Conservation (phyloP, 768 basidiomycete genomes). For the Lactarius vividus region DNA sequence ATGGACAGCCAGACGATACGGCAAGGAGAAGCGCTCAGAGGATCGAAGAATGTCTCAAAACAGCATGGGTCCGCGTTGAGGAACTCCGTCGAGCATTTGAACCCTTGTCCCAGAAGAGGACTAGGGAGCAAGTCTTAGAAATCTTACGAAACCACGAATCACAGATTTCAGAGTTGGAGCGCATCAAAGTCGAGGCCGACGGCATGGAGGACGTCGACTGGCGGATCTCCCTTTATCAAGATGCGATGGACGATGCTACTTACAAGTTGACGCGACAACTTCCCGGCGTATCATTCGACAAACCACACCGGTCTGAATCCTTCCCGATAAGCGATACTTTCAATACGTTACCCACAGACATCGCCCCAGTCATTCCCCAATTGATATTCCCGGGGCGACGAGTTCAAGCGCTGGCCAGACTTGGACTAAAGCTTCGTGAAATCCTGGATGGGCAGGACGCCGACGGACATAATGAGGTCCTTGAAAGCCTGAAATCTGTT, state of each 20-base stretch:
- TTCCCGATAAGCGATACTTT: not conserved
- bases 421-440: not conserved
- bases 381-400: not conserved
- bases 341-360: not conserved
- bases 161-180: slow-evolving; percentile 7
- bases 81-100: slow-evolving; percentile 6
- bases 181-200: not conserved
- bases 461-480: not conserved
- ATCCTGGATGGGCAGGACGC: not conserved
- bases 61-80: not conserved
- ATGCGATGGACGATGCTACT: not conserved
- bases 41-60: slow-evolving; percentile 1
- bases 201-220: not conserved
- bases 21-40: not conserved
- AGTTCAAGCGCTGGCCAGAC: not conserved
- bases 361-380: not conserved
- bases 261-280: not conserved
- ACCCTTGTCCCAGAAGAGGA: not conserved
- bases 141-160: not conserved
- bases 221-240: not conserved
- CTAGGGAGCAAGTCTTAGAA: not conserved
- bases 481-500: not conserved
- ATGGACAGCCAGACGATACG: not conserved
- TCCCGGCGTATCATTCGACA: not conserved
- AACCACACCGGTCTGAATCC: not conserved